These are phyloP conservation scores for Rhododendron mucronatum DNA, from an alignment of 148 eudicot genomes.

Conservation along the genomic window DNA sequence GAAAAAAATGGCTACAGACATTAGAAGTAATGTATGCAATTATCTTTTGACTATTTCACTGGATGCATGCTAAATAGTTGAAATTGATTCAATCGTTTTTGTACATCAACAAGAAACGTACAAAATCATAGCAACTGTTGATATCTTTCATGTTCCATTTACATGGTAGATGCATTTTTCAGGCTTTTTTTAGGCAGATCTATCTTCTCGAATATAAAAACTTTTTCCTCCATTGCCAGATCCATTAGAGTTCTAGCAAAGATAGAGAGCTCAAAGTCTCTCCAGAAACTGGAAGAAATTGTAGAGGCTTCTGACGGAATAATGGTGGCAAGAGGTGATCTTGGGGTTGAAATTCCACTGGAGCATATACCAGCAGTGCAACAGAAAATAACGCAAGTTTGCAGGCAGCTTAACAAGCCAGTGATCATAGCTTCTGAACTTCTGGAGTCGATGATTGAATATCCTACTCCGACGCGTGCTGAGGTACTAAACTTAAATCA, in stretches of 20 bases:
- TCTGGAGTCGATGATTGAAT: conserved; percentile 49
- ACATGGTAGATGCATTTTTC: background rate
- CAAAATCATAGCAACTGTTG: background rate
- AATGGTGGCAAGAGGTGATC: conserved; percentile 51
- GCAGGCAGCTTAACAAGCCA: conserved; percentile 51
- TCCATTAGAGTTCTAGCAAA: conserved; percentile 42
- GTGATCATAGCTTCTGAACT: conserved; percentile 51
- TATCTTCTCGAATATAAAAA: background rate
- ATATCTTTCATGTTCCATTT: background rate
- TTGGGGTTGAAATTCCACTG: conserved; percentile 53
- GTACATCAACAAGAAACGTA: background rate
- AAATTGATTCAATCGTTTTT: background rate
- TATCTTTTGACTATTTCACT: conserved; percentile 7
- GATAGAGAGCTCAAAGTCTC: conserved; percentile 43
- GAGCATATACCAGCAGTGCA: conserved; percentile 49
- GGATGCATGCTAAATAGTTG: background rate
- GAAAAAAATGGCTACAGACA: background rate
- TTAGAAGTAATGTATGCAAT: background rate
- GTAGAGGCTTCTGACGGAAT: conserved; percentile 52
- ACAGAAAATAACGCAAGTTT: conserved; percentile 26
- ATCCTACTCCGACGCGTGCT: conserved; percentile 50
- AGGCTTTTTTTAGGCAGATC: background rate
- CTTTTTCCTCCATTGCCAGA: conserved; percentile 15
- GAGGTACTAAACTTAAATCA: conserved; percentile 26
- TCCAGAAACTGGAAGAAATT: conserved; percentile 40